Base-by-base conservation (phyloP, 2,329 filamentous ascomycete genomes). In the Coniella lustricola region DNA sequence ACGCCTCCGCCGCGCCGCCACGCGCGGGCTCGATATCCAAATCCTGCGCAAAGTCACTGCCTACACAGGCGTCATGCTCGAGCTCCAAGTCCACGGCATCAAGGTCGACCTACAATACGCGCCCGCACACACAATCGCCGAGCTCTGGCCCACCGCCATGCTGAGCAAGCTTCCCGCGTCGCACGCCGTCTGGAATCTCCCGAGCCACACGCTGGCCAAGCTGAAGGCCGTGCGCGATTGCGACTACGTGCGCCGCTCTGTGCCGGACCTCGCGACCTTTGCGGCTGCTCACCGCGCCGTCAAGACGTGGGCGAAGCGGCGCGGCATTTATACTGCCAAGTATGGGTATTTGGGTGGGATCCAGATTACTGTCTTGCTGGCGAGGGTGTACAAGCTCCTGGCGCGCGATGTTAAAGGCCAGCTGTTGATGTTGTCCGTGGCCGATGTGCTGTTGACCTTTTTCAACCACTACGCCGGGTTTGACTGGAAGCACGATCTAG, bases 71-170 rank as follows among this genome's bases (percentile, higher is more conserved):
- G 80, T 74, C 1, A 84, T 84, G 77, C 67, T 86, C 4, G 80
- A 85, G 56, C 64, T 86, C 4, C 73, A 76, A 36, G 67, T 84
- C n/a, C 60, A 65, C 3, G 75, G 71, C 9, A 66, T 85, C 56
- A 79, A 71, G 52, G 70, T 84, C 56, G 79, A 85, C 58, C 64
- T 87, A 42, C 82, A 85, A 52, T 87, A 87, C 59, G 85, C 81
- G 54, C 72, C 79, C 5, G 77, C 82, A 2, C 65, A 71, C 3
- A 65, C 67, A 25, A 65, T 85, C 37, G 70, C 77, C 3, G 72
- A 81, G 59, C 71, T 67, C 20, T 79, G 71, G 68, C 74, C 74
- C 0, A 58, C 67, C 2, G 63, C n/a, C n/a, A n/a, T n/a, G n/a
- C n/a, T 72, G 3, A 65, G 77, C 55, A 65, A 64, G 14, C 59